These are phyloP conservation scores for Santalum album DNA, from an alignment of 164 flowering plant species.

Conservation along the genomic window DNA sequence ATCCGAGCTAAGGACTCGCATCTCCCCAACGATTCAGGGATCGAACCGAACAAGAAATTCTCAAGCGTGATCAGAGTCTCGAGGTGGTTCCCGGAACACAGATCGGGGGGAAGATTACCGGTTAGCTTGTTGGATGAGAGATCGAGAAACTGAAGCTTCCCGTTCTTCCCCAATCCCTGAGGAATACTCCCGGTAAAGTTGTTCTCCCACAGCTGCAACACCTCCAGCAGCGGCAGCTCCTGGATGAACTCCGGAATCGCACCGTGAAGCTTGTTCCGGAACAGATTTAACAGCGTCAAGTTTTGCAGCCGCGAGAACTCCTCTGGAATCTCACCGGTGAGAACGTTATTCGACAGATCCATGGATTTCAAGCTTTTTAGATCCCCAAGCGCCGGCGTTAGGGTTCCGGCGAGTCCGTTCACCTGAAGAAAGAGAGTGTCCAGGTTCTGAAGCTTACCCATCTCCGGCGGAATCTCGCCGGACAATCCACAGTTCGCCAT, in stretches of 20 bases:
- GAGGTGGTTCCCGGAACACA: conserved; percentile 62
- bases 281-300: conserved; percentile 73
- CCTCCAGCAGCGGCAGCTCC: conserved; percentile 73
- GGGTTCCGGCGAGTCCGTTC: conserved; percentile 54
- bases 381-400: conserved; percentile 58
- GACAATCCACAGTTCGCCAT: conserved; percentile 74
- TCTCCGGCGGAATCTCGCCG: conserved; percentile 73
- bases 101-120: conserved; percentile 56
- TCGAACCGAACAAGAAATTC: conserved; percentile 75
- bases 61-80: conserved; percentile 71
- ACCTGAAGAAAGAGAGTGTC: conserved; percentile 85
- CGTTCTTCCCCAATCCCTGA: conserved; percentile 50
- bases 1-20: conserved; percentile 64
- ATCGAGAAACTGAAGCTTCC: conserved; percentile 55
- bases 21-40: conserved; percentile 68
- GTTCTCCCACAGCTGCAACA: conserved; percentile 92
- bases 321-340: conserved; percentile 70
- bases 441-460: conserved; percentile 62
- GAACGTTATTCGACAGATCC: conserved; percentile 81
- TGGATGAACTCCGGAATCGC: conserved; percentile 76
- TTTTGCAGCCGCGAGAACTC: conserved; percentile 53
- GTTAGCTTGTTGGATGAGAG: conserved; percentile 83
- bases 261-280: conserved; percentile 81
- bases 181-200: conserved; percentile 89
- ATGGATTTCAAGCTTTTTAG: conserved; percentile 72